Base-by-base conservation (phyloP, 2,329 filamentous ascomycete genomes). In the Capronia epimyces region DNA sequence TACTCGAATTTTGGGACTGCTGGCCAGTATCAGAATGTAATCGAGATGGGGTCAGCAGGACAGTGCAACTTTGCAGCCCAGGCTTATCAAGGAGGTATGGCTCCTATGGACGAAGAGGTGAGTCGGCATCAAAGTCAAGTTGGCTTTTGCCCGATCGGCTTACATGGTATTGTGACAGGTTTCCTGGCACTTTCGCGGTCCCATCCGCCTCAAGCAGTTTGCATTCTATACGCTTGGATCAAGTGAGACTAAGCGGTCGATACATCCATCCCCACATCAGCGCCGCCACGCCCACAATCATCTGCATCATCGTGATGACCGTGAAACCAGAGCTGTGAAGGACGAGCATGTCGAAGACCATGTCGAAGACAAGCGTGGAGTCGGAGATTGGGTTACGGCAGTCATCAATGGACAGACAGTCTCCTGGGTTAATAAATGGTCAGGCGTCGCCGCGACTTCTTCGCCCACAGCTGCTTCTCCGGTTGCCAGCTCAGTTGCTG, bases 151-250 rank as follows among this genome's bases (percentile, higher is more conserved):
- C 20, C 48, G 24, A 47, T 46, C 27, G 25, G 34, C 29, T 32
- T 21, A 21, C 39, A 22, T 42, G 39, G 10, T 7, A 22, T 24
- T 13, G 7, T 8, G 20, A 22, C 53, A 88, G 84, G 73, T 89
- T 24, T 87, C 84, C 1, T 67, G 87, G 55, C 83, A 88, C 65
- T 75, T 89, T 63, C 82, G 86, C 59, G 87, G 86, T 2, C 86
- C 86, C 1, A 66, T 87, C 60, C 69, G 77, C 32, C 65, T 90
- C 25, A 81, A 80, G 63, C 77, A 86, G 59, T 74, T 89, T 48
- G 86, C 84, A 9, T 81, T 82, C 48, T 90, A 89, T 67, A 76
- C 73, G 40, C 75, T 80, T n/a, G 71, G 71, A 18, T 56, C 55
- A 20, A 54, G 53, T 15, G 54, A 50, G 41, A 62, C 61, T 32